These are phyloP conservation scores for Scenedesmus sp. DNA, from an alignment of 163 green algal genomes.

Conservation along the genomic window DNA sequence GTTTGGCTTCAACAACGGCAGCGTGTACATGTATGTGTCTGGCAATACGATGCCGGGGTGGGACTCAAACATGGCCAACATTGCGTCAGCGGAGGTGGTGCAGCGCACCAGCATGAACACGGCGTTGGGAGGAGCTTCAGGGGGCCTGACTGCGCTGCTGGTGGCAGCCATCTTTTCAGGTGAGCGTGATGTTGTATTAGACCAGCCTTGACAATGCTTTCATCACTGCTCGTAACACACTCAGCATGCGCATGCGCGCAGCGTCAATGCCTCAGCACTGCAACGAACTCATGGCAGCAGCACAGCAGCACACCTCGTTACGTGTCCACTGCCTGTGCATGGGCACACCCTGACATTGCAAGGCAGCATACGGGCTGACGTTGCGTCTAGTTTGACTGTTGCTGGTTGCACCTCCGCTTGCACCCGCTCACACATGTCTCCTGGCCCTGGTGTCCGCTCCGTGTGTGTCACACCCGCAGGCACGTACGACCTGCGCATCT, in stretches of 20 bases:
- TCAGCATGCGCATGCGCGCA: no score
- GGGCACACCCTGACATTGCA: background rate
- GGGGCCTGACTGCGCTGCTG: slow-evolving; percentile 60
- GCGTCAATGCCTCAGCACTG: no score
- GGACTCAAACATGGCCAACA: background rate
- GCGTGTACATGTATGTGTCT: slow-evolving; percentile 57
- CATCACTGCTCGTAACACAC: no score
- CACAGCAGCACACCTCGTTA: background rate
- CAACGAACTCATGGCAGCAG: background rate
- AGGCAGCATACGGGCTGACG: background rate
- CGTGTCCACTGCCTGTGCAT: background rate
- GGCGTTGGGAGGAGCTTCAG: slow-evolving; percentile 45
- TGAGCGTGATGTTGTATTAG: background rate
- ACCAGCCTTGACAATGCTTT: no score
- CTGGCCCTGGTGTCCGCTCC: background rate
- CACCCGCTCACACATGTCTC: no score
- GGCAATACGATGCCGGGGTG: background rate
- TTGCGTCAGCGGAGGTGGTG: slow-evolving; percentile 37
- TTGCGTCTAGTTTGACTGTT: no score
- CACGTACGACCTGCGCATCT: slow-evolving; percentile 63
- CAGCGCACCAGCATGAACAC: slow-evolving; percentile 67
- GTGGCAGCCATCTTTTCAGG: slow-evolving; percentile 43
- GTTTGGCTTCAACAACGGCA: slow-evolving; percentile 69
- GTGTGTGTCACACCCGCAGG: slow-evolving; percentile 25
- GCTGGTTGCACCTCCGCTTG: no score